Percentiles rank a stretch among this genome's conserved stretches.
Evolutionary conservation across 345 rosid species (phyloP).

Genomic region (Eucalyptus melliodora): DNA sequence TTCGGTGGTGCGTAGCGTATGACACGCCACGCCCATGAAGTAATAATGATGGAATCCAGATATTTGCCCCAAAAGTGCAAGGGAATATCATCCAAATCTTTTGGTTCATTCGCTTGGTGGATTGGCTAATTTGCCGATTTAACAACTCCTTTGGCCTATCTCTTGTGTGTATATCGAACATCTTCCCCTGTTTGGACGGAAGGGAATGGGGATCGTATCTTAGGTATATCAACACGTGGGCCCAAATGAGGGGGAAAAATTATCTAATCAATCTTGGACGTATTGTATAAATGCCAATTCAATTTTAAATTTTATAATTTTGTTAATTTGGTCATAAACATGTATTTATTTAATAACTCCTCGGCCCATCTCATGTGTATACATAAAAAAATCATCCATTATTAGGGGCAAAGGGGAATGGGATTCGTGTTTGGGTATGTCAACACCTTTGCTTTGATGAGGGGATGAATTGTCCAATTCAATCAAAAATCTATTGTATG

Average conservation of each 20-base stretch:
- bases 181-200: neutral
- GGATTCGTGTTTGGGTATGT: neutral
- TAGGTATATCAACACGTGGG: neutral
- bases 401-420: neutral
- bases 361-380: neutral
- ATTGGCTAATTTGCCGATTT: neutral
- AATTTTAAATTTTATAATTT: neutral
- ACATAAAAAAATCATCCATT: neutral
- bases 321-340: neutral
- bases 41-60: neutral
- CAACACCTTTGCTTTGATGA: fast-evolving
- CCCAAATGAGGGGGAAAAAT: neutral
- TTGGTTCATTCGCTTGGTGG: neutral
- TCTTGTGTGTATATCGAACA: neutral
- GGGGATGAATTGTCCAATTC: neutral
- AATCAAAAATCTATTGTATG: neutral
- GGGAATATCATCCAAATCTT: neutral
- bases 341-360: neutral
- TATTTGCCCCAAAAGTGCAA: neutral
- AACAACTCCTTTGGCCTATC: neutral
- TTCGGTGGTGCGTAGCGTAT: neutral
- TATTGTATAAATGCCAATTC: fast-evolving
- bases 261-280: fast-evolving
- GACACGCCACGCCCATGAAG: neutral
- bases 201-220: neutral